Evolutionary conservation across 345 rosid species (phyloP), one percentile per base, ranked within the genome.

Genomic region (Citrus glauca): DNA sequence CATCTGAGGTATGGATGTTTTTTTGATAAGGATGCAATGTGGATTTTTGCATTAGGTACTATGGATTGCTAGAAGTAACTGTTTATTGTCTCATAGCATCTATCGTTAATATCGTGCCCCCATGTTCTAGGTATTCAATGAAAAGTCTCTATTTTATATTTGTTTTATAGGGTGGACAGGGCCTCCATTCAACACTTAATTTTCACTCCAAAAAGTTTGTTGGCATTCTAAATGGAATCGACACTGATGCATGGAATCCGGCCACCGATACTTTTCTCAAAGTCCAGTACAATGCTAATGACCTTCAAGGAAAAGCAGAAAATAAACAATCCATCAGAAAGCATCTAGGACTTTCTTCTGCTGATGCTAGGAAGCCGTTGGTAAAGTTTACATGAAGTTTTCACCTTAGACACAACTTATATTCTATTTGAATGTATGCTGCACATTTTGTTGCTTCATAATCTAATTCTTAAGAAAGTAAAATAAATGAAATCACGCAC

Each of bases 161-260:
- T 77, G 72, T 79, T 28, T 55, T 73, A 80, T 83, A 95, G 98
- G 97, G 98, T 79, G 99, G 99, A 74, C 87, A 71, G 76, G 98
- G 99, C 81, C 97, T 96, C 61, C 96, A 93, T 80, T 85, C 97
- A 9, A 93, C 96, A 22, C 93, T 96, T 33, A 92, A 86, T 85
- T 84, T 87, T 66, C 93, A 96, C 80, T 87, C 95, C 40, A 96
- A 91, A 80, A 96, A 96, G 86, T 96, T 96, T 69, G 50, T 89
- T 33, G 99, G 99, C 73, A 88, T 96, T 80, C 91, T 96, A 40
- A 96, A 96, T 69, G 99, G 99, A 68, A 92, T 96, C 35, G 99
- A 96, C 84, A 84, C 94, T 0, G 97, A 91, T 86, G 86, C 91
- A 63, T 96, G 99, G 99, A 93, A 96, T 89, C 99, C 99, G 20